A percentile compares a stretch with the other conserved stretches of the same genome.
Evolutionary conservation across 1,284 basidiomycete species (phyloP).

Genomic region (Cutaneotrichosporon sp.): DNA sequence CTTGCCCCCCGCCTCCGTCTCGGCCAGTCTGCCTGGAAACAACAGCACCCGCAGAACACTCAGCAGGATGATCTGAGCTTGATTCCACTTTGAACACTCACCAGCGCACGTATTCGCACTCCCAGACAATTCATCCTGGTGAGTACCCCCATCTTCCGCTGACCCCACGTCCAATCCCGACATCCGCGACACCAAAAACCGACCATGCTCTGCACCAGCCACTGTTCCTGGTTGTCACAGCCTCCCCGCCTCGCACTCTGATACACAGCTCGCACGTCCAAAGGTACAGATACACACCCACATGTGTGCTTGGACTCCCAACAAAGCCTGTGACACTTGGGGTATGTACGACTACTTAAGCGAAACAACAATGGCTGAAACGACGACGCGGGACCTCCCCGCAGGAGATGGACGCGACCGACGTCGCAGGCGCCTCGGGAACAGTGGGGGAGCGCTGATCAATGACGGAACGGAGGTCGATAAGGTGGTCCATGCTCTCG

Average conservation of each 20-base stretch:
- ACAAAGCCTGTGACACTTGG: neutral
- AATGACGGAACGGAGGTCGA: neutral
- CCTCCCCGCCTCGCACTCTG: neutral
- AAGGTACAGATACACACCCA: neutral
- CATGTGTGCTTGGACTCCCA: neutral
- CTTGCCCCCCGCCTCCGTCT: neutral
- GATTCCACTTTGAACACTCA: neutral
- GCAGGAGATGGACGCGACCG: neutral
- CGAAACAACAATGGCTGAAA: neutral
- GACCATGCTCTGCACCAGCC: neutral
- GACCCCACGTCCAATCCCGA: neutral
- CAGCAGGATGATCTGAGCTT: neutral
- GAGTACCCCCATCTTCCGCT: neutral
- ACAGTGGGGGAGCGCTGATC: neutral
- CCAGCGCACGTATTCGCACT: too few species aligned
- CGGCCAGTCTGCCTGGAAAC: neutral
- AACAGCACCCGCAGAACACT: neutral
- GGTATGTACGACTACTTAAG: neutral
- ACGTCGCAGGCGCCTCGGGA: neutral
- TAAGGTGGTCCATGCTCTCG: constrained; percentile 2
- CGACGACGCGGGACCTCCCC: neutral
- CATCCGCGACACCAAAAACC: neutral
- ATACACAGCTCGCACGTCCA: neutral
- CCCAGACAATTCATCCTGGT: neutral
- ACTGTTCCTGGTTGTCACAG: constrained; percentile 1